A percentile compares a stretch with the other conserved stretches of the same genome.
These are phyloP conservation scores for Sphagnum contortum DNA, from an alignment of 225 moss, liverwort and hornwort genomes.

Conservation along the genomic window DNA sequence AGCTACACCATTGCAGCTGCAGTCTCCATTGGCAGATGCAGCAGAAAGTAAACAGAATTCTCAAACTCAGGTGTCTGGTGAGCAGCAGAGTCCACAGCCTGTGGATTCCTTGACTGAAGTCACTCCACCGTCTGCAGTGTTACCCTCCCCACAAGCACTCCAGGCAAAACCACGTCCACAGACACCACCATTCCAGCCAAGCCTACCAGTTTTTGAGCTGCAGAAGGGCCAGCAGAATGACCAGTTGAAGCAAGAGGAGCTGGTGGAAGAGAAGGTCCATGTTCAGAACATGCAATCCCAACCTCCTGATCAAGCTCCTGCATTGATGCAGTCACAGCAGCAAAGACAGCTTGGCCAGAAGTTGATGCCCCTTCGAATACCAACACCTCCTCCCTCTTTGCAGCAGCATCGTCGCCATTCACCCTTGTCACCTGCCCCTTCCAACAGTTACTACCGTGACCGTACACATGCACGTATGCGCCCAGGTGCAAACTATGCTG, in stretches of 20 bases:
- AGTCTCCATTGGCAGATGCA: slow-evolving; percentile 8
- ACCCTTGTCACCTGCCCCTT: slow-evolving; percentile 24
- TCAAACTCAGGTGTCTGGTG: slow-evolving; percentile 17
- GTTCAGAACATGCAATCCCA: slow-evolving; percentile 50
- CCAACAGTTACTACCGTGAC: slow-evolving; percentile 23
- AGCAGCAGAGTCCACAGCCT: slow-evolving; percentile 23
- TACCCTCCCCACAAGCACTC: slow-evolving; percentile 12
- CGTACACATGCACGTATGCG: slow-evolving; percentile 24
- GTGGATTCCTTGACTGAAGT: slow-evolving; percentile 18
- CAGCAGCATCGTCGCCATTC: slow-evolving; percentile 58
- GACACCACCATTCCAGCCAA: slow-evolving; percentile 25
- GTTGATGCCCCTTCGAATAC: slow-evolving; percentile 47
- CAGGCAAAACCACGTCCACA: slow-evolving; percentile 30
- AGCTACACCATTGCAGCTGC: slow-evolving; percentile 11
- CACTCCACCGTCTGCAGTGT: slow-evolving; percentile 11
- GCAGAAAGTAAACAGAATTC: slow-evolving; percentile 17
- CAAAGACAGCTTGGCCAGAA: slow-evolving; percentile 38
- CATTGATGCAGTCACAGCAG: slow-evolving; percentile 38
- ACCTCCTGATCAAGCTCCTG: slow-evolving; percentile 33
- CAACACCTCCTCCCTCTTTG: slow-evolving; percentile 47
- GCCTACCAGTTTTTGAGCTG: slow-evolving; percentile 30
- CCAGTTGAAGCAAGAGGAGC: slow-evolving; percentile 38
- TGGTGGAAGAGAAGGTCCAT: slow-evolving; percentile 46
- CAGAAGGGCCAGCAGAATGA: slow-evolving; percentile 41
- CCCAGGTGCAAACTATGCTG: slow-evolving; percentile 28